Base-by-base conservation (phyloP, 1,284 basidiomycete genomes). In the Lentinula novae-zelandiae region DNA sequence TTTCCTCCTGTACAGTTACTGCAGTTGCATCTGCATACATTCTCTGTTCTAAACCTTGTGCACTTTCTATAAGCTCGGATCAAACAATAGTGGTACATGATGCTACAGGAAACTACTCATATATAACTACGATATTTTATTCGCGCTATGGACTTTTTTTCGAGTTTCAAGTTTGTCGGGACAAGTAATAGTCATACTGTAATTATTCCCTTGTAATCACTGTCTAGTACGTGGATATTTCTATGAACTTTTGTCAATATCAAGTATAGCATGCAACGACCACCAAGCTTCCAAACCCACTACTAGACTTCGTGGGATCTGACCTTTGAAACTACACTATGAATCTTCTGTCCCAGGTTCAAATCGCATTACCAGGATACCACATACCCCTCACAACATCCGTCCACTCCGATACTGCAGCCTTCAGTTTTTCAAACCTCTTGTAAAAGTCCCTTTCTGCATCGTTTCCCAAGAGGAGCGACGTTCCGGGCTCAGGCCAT, bases 391-490 rank as follows among this genome's bases (percentile, higher is more conserved):
- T 54, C 6, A 64, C 62, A 15, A 72, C 66, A 60, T 73, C 65
- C 12, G 57, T 62, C 73, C 72, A 74, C 49, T 71, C 68, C 34
- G 71, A 67, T 44, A 73, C 34, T 8, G 57, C 42, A 10, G 62
- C 63, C 36, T 67, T 44, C 22, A 71, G 62, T 40, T 57, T 61
- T 27, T 66, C 52, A 39, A 62, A 62, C 62, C 69, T 70, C 15
- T 49, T 61, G 42, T 63, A 65, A 34, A 72, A 62, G 33, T 70
- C 70, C 34, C 33, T 53, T 56, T 71, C 67, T 7, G 68, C 65
- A 56, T 73, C 73, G 36, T 69, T 63, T 5, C 72, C 72, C n/a
- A 76, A 65, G 15, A 67, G 59, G 10, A 75, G 60, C 13, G 57
- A 65, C 22, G 61, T 58, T 38, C 54, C 54, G n/a, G 42, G 39